A percentile compares a stretch with the other conserved stretches of the same genome.
phyloP scores from a whole-genome alignment of 2,329 filamentous ascomycete species.

The Epichloe baconii region DNA sequence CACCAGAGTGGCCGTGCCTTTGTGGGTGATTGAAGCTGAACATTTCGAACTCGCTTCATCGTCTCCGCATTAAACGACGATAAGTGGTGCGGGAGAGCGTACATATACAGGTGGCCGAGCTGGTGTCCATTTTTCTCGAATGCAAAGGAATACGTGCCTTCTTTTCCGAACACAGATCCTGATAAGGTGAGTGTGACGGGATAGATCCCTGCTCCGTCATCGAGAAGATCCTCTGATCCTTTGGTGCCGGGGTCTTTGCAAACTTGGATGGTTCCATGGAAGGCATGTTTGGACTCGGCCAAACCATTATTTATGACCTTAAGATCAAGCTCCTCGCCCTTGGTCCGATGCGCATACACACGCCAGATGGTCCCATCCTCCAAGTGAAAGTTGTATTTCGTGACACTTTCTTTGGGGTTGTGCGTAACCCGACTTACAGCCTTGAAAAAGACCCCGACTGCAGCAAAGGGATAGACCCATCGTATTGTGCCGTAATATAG shows the following conservation, averaged over 20 bases:
- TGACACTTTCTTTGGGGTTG: slow-evolving; percentile 49
- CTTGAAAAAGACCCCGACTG: slow-evolving; percentile 62
- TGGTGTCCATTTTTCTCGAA: slow-evolving; percentile 60
- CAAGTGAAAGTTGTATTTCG: slow-evolving; percentile 63
- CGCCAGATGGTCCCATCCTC: slow-evolving; percentile 68
- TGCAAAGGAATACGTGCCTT: slow-evolving; percentile 58
- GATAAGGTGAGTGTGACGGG: slow-evolving; percentile 49
- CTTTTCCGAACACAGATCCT: slow-evolving; percentile 44
- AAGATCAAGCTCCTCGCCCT: slow-evolving; percentile 51
- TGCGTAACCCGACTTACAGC: slow-evolving; percentile 45
- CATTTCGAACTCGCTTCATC: slow-evolving; percentile 33
- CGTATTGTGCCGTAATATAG: slow-evolving; percentile 70
- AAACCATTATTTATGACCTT: slow-evolving; percentile 51
- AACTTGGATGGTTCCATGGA: slow-evolving; percentile 70
- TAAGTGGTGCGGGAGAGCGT: slow-evolving; percentile 75
- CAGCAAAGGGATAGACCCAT: slow-evolving; percentile 55
- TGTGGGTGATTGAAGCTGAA: slow-evolving; percentile 72
- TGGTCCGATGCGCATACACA: slow-evolving; percentile 56
- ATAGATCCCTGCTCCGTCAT: slow-evolving; percentile 65
- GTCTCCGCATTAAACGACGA: slow-evolving; percentile 54
- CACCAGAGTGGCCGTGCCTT: slow-evolving; percentile 65
- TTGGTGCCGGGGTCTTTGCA: slow-evolving; percentile 55
- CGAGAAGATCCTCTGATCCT: slow-evolving; percentile 53
- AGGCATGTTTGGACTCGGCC: slow-evolving; percentile 52
- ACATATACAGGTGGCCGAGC: slow-evolving; percentile 59